Percentiles rank a stretch among this genome's conserved stretches.
Conservation (phyloP, 495 filamentous ascomycete species). For the Trichoderma parareesei region DNA sequence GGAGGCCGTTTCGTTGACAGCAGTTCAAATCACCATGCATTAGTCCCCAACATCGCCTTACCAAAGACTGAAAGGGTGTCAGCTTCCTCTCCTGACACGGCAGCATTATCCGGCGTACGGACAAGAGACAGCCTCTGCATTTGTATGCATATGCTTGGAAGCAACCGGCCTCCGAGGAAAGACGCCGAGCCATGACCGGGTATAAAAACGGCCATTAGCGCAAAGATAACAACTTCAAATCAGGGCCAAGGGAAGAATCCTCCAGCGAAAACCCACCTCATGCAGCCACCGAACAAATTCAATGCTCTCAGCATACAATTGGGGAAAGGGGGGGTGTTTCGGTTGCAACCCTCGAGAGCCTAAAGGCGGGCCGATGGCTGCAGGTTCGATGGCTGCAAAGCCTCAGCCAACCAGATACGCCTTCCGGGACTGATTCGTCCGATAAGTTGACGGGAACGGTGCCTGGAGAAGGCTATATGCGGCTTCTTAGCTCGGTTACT, state of each 20-base stretch:
- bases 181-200: neutral
- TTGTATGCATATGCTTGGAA: neutral
- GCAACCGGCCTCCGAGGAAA: neutral
- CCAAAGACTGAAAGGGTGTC: too few relatives aligned
- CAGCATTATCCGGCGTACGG: too few relatives aligned
- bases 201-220: neutral
- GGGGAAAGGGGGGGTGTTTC: neutral
- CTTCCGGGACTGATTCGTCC: neutral
- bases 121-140: too few relatives aligned
- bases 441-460: neutral
- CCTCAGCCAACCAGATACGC: neutral
- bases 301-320: too few relatives aligned
- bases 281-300: neutral
- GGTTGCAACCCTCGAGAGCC: neutral
- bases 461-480: neutral
- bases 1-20: neutral
- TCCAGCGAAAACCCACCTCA: neutral
- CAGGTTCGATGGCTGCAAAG: neutral
- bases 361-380: conserved; percentile 9
- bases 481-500: conserved; percentile 1
- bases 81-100: too few relatives aligned
- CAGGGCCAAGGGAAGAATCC: neutral
- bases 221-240: neutral
- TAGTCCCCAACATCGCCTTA: neutral
- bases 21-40: neutral